Evolutionary conservation across 768 basidiomycete genomes (phyloP), one percentile per base, ranked within the genome.

Genomic region (Suillus discolor): DNA sequence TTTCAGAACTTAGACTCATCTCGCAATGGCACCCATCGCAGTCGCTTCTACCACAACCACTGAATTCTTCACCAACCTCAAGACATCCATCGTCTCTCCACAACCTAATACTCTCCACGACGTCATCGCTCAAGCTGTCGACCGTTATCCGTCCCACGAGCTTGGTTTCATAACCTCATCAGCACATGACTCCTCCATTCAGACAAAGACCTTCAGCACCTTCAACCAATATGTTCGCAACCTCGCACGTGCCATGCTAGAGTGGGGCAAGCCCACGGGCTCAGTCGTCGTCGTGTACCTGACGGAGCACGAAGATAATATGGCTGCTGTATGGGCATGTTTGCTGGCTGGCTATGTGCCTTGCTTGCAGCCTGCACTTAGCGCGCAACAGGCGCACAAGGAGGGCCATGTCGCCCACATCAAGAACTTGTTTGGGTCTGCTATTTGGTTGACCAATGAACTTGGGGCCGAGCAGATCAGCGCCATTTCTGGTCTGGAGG

Each of bases 231-330:
- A 61, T 47, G 70, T 60, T 8, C 65, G 63, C 47, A 67, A 69
- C 38, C 65, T 75, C 0, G 73, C 72, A n/a, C 68, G 66, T 20
- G 74, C 72, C 20, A 59, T 73, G 41, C 65, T 66, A 44, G 49
- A 63, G 3, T 74, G 72, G 76, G 68, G 64, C 2, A 75, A 70
- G 42, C 73, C 76, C 31, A 7, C 63, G 1, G 75, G 75, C 0
- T 74, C 75, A 1, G 36, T 75, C n/a, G 13, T 77, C 3, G 67
- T 75, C 8, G 66, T 76, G 0, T 76, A 76, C 59, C 66, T 76
- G 25, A 76, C 75, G 0, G 76, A 76, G 51, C 75, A 76, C 34
- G 75, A 77, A 59, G 76, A 76, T 57, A 77, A 77, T 49, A 76
- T 77, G 75, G 69, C 67, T 4, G 76, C 75, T 3, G 64, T 76